These are phyloP conservation scores for Colletotrichum sp. DNA, from an alignment of 2,329 filamentous ascomycete species.

Conservation along the genomic window DNA sequence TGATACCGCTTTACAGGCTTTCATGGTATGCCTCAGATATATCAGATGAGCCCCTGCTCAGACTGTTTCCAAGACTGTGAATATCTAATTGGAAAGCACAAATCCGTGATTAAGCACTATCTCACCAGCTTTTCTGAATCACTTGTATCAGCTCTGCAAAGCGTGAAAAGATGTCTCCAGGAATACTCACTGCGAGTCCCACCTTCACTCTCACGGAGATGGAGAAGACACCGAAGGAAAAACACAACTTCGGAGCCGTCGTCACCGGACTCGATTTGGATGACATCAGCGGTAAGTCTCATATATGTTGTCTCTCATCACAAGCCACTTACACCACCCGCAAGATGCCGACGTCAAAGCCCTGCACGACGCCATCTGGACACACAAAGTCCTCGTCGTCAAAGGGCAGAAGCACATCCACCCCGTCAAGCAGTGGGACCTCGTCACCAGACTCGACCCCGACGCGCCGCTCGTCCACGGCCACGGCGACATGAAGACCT, in stretches of 20 bases:
- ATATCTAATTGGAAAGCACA: background rate
- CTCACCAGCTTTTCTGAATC: background rate
- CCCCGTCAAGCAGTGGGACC: slow-evolving; percentile 49
- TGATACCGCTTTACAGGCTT: background rate
- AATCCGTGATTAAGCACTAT: background rate
- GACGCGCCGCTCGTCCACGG: slow-evolving; percentile 43
- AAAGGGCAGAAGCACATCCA: slow-evolving; percentile 24
- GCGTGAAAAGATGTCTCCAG: background rate
- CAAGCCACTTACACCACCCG: accelerated
- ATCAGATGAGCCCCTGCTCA: background rate
- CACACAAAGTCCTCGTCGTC: background rate
- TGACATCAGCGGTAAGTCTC: background rate
- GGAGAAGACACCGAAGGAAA: background rate
- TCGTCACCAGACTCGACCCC: slow-evolving; percentile 48
- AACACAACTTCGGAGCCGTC: background rate
- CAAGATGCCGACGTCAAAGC: background rate
- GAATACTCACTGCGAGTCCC: background rate
- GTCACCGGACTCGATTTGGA: background rate
- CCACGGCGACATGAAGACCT: slow-evolving; percentile 45
- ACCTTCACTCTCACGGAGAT: background rate
- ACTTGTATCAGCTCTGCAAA: background rate
- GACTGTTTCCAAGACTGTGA: background rate
- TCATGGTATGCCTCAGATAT: background rate
- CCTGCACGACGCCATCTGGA: background rate
- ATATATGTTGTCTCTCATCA: accelerated